Conservation (phyloP, 805 yeast genomes). For the Candida caryicola region DNA sequence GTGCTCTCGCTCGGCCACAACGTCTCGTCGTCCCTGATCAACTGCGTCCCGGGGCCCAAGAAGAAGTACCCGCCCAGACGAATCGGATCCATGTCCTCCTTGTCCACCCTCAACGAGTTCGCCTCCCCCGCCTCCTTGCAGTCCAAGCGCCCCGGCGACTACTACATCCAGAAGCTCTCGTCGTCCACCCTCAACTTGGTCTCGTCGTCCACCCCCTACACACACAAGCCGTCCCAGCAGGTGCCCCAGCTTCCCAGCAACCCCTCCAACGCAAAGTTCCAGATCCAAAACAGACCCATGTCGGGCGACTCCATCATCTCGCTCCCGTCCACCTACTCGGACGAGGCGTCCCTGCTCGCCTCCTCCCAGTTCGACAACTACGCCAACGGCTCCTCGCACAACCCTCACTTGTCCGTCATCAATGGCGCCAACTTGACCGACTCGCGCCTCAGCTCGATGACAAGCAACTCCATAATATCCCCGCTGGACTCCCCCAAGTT, state of each 20-base stretch:
- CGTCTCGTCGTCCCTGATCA: conserved; percentile 5
- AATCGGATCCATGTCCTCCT: conserved; percentile 26
- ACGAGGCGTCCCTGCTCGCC: conserved; percentile 32
- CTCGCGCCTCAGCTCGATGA: conserved; percentile 38
- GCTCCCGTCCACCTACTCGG: conserved; percentile 31
- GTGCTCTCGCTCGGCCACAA: conserved; percentile 2
- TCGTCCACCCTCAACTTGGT: conserved; percentile 18
- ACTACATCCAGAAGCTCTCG: conserved; percentile 32
- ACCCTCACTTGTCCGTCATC: background rate
- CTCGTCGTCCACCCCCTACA: conserved; percentile 2
- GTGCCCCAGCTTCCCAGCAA: background rate
- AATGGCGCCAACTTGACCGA: conserved; percentile 25
- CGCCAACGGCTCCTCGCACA: conserved; percentile 6
- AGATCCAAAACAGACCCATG: conserved; percentile 19
- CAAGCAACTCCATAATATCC: conserved; percentile 25
- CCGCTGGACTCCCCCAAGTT: conserved; percentile 17
- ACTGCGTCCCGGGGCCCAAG: conserved; percentile 11
- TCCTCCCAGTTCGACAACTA: conserved; percentile 31
- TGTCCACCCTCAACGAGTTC: conserved; percentile 16
- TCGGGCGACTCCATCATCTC: conserved; percentile 35
- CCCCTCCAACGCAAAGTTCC: background rate
- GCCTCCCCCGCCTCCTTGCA: conserved; percentile 2
- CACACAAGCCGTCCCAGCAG: conserved; percentile 2
- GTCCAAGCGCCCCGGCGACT: conserved; percentile 39
- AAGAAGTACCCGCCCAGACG: conserved; percentile 24